Percentiles rank a stretch among this genome's conserved stretches.
Evolutionary conservation across 306 rosid genomes (phyloP).

Genomic region (Geum urbanum): DNA sequence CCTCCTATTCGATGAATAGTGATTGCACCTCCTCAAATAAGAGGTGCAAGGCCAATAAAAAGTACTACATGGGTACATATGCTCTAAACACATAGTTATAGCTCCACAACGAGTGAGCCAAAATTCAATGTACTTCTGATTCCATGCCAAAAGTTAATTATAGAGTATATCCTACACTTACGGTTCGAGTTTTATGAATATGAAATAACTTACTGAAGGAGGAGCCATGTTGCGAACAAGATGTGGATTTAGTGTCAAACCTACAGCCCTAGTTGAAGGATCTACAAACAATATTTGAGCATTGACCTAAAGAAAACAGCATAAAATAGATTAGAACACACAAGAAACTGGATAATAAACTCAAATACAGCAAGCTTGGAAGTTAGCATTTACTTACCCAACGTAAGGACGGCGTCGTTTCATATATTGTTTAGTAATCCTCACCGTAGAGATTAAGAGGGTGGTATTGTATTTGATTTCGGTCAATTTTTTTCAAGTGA

Average conservation of each 20-base stretch:
- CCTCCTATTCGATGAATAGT: too few relatives aligned
- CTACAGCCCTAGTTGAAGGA: conserved; percentile 88
- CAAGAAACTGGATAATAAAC: not conserved
- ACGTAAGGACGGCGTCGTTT: too few relatives aligned
- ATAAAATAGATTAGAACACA: conserved; percentile 11
- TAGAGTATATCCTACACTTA: not conserved
- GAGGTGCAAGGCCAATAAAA: not conserved
- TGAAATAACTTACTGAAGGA: conserved; percentile 57
- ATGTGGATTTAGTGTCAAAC: conserved; percentile 88
- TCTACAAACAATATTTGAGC: conserved; percentile 87
- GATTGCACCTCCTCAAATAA: too few relatives aligned
- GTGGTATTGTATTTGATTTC: too few relatives aligned
- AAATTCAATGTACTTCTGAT: not conserved
- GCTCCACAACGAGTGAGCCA: conserved; percentile 8
- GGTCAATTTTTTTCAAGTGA: too few relatives aligned
- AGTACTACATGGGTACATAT: not conserved
- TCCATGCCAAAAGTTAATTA: conserved; percentile 9
- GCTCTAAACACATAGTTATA: not conserved
- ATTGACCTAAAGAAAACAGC: conserved; percentile 51
- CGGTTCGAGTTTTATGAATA: not conserved
- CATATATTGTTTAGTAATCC: too few relatives aligned
- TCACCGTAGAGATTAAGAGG: too few relatives aligned
- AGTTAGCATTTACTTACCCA: too few relatives aligned
- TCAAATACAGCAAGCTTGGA: not conserved
- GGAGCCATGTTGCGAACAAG: conserved; percentile 77